Evolutionary conservation across 192 early-diverging fungal species (phyloP), one percentile per base, ranked within the genome.

Genomic region (Backusella tarrabulga): DNA sequence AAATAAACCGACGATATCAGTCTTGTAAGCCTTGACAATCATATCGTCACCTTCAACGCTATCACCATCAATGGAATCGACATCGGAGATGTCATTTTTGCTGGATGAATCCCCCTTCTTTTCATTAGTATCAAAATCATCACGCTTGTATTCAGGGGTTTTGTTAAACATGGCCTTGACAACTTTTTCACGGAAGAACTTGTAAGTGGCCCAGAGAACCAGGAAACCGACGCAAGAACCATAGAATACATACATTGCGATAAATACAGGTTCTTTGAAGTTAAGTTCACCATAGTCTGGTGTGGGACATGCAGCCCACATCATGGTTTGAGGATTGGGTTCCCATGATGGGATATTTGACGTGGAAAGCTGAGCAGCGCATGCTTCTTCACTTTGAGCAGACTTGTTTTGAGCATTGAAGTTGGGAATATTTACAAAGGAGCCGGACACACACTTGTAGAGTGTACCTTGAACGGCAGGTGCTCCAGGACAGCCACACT

Each of bases 21-120:
- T 80, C 40, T 82, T 83, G 77, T 86, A 89, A 19, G 80, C 86
- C 50, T 76, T 81, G 29, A 89, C 72, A 3, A 83, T 52, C 67
- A 85, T 85, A 50, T 83, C 77, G 29, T 78, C 75, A 34, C 60
- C 29, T 19, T 36, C 42, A 38, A 74, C 44, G 32, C 34, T 56
- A 29, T 74, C 56, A 29, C 56, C 56, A 1, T 66, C 52, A 36
- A 73, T 73, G n/a, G 75, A 66, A 50, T 42, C 19, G n/a, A 3
- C 15, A 40, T 34, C 63, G 8, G 38, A 19, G 1, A 1, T 7
- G 29, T 8, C 17, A 23, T 14, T 50, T 23, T 26, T 63, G 5
- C 32, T 44, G 34, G 41, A 34, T 63, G 21, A 19, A 63, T 9
- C 9, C 21, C 26, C 56, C 34, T 72, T 78, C 56, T 79, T 72